Conservation (phyloP, 371 early-diverging fungal species). For the Mucor ambiguus region DNA sequence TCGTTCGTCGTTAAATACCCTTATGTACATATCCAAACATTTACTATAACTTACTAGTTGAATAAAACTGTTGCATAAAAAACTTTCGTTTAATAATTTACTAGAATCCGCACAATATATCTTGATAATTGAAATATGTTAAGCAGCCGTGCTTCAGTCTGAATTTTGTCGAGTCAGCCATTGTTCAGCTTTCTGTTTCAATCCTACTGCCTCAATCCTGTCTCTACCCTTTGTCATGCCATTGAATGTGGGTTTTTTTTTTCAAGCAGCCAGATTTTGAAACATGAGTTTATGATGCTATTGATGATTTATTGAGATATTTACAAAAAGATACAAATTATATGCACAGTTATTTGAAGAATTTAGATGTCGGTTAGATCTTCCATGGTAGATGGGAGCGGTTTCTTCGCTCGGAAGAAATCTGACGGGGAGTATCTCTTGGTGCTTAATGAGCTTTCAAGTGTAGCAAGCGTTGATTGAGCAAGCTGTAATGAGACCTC, state of each 20-base stretch:
- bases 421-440: not conserved
- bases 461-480: not conserved
- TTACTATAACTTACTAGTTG: not conserved
- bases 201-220: too few species aligned
- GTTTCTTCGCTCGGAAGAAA: not conserved
- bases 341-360: not conserved
- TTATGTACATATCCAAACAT: not conserved
- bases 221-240: too few species aligned
- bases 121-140: too few species aligned
- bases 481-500: constrained; percentile 3
- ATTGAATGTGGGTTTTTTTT: too few species aligned
- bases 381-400: not conserved
- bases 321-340: not conserved
- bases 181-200: too few species aligned
- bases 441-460: not conserved
- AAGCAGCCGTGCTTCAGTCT: too few species aligned
- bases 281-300: not conserved
- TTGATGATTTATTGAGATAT: not conserved
- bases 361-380: not conserved
- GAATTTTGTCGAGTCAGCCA: too few species aligned
- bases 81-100: too few species aligned
- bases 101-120: too few species aligned
- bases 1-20: constrained; percentile 12
- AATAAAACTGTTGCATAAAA: not conserved
- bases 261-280: not conserved